Conservation (phyloP, 768 basidiomycete genomes). For the Punctularia strigosozonata region DNA sequence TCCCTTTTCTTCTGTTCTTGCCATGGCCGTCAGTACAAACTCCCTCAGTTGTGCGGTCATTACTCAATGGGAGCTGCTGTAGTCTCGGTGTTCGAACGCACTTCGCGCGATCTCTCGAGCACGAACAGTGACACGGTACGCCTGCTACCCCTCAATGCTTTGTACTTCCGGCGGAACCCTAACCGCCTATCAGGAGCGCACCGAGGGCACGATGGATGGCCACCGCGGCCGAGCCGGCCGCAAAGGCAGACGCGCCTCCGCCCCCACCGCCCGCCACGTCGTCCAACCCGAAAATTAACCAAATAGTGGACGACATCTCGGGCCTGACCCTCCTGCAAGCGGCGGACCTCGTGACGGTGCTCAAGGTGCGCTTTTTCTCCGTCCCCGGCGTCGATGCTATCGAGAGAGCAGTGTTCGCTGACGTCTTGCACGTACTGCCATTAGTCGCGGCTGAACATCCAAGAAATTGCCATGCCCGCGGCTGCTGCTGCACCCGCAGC, state of each 20-base stretch:
- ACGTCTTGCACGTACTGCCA: background rate
- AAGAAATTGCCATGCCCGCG: constrained; percentile 90
- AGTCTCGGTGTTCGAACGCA: too few relatives aligned
- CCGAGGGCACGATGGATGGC: constrained; percentile 52
- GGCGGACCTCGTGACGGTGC: constrained; percentile 80
- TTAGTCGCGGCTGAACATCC: constrained; percentile 93
- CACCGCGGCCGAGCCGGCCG: constrained; percentile 34
- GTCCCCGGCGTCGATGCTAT: background rate
- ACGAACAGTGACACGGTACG: too few relatives aligned
- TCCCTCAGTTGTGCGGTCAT: too few relatives aligned
- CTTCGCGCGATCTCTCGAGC: too few relatives aligned
- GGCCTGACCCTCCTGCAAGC: constrained; percentile 84
- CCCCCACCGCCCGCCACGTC: constrained; percentile 32
- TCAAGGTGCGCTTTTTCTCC: constrained; percentile 54
- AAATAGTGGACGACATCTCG: constrained; percentile 91
- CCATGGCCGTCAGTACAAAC: too few relatives aligned
- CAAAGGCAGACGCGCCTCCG: constrained; percentile 25
- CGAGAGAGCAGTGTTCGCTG: too few relatives aligned
- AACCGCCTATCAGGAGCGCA: too few relatives aligned
- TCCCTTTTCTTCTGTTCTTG: too few relatives aligned
- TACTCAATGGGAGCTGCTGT: too few relatives aligned
- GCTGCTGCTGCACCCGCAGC: constrained; percentile 54
- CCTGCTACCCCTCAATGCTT: too few relatives aligned
- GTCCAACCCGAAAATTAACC: constrained; percentile 55
- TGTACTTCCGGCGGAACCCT: too few relatives aligned